A percentile compares a stretch with the other conserved stretches of the same genome.
These are phyloP conservation scores for Achlya hypogyna DNA, from an alignment of 352 stramenopile species.

Conservation along the genomic window DNA sequence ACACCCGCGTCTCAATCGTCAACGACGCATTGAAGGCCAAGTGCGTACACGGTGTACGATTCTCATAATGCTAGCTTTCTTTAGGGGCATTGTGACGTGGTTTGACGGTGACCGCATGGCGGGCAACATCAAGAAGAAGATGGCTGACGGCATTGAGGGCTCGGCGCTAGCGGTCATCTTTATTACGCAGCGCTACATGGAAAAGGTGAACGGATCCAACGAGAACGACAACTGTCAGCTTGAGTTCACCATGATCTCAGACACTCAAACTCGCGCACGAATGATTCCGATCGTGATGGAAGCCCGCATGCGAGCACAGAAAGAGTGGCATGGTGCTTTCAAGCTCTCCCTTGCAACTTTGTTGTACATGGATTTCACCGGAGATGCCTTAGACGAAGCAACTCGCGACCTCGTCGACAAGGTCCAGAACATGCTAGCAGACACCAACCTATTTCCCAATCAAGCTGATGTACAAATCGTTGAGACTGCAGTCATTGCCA, in stretches of 20 bases:
- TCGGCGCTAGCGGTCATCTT: not conserved
- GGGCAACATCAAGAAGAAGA: conserved; percentile 10
- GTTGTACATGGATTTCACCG: not conserved
- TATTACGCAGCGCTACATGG: conserved; percentile 5
- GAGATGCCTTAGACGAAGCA: not conserved
- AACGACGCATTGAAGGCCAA: not conserved
- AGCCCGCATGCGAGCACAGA: not conserved
- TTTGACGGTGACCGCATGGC: not conserved
- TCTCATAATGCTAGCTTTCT: not conserved
- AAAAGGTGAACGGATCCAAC: not conserved
- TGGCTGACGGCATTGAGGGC: conserved; percentile 11
- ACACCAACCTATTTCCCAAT: not conserved
- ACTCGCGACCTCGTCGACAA: not conserved
- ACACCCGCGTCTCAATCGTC: not conserved
- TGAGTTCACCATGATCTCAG: not conserved
- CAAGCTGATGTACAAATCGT: not conserved
- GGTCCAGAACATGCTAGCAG: not conserved
- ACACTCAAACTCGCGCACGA: not conserved
- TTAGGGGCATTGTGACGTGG: not conserved
- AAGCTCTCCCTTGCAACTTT: not conserved
- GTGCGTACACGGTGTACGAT: not conserved
- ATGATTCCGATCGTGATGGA: not conserved
- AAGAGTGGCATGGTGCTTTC: not conserved
- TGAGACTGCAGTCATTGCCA: not conserved
- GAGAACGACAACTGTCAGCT: conserved; percentile 11